phyloP scores from a whole-genome alignment of 1,284 basidiomycete species.

The Pseudomicrostroma phylloplanum region DNA sequence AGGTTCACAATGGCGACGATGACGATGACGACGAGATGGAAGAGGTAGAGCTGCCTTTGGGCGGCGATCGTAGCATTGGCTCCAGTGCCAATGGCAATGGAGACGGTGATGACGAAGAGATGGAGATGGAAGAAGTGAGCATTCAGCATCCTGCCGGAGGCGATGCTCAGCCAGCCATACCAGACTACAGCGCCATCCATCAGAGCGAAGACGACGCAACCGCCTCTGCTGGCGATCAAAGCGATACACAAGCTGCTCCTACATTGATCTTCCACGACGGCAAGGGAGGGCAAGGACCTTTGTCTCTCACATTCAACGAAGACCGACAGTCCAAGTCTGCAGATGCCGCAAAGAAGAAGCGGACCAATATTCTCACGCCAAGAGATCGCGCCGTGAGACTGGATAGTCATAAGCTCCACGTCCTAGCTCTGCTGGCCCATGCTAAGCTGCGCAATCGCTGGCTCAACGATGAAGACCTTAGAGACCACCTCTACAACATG shows the following conservation, averaged over 20 bases:
- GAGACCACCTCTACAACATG: conserved; percentile 51
- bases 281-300: conserved; percentile 26
- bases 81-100: neutral
- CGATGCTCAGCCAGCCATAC: neutral
- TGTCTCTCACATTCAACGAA: conserved; percentile 13
- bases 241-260: conserved; percentile 12
- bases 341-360: conserved; percentile 21
- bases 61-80: neutral
- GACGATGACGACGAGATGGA: neutral
- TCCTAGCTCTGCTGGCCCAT: conserved; percentile 66
- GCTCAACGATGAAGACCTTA: conserved; percentile 74
- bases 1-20: neutral
- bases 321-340: conserved; percentile 19
- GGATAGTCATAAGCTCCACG: conserved; percentile 43
- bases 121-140: conserved; percentile 29
- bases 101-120: conserved; percentile 22
- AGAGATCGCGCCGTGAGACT: conserved; percentile 40
- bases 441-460: conserved; percentile 72
- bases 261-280: conserved; percentile 35
- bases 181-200: conserved; percentile 30
- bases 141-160: conserved; percentile 8
- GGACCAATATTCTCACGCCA: conserved; percentile 32
- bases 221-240: conserved; percentile 13
- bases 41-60: neutral
- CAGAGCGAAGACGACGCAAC: conserved; percentile 18